These are phyloP conservation scores for Sphaerulina vaccinii DNA, from an alignment of 2,329 filamentous ascomycete genomes.

Conservation along the genomic window DNA sequence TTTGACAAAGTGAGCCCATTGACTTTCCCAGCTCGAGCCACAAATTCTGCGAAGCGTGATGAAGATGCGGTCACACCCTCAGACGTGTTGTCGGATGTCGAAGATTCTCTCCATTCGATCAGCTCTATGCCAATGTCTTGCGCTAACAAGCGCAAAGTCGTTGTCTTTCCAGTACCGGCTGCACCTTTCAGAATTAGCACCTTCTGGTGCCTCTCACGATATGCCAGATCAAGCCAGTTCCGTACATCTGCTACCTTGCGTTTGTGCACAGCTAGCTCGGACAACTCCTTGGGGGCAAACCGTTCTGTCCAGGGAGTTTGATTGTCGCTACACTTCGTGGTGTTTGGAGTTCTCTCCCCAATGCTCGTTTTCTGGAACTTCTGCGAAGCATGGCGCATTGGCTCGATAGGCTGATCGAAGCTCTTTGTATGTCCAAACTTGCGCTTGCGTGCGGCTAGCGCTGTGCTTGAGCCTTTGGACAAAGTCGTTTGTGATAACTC, in stretches of 20 bases:
- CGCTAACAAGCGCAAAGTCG: conserved; percentile 75
- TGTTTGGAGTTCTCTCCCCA: conserved; percentile 37
- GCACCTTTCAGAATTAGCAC: conserved; percentile 74
- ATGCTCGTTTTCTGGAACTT: conserved; percentile 46
- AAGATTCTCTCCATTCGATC: conserved; percentile 87
- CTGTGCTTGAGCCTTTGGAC: conserved; percentile 36
- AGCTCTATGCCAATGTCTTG: conserved; percentile 74
- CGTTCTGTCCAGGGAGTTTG: conserved; percentile 81
- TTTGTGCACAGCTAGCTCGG: conserved; percentile 91
- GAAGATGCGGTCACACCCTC: conserved; percentile 69
- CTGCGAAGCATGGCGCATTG: conserved; percentile 37
- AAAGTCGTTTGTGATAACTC: conserved; percentile 21
- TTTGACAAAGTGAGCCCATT: conserved; percentile 60
- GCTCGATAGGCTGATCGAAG: conserved; percentile 17
- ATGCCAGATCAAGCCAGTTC: conserved; percentile 75
- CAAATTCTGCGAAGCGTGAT: conserved; percentile 86
- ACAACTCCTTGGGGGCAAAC: conserved; percentile 71
- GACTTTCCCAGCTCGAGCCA: conserved; percentile 78
- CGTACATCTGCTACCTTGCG: conserved; percentile 87
- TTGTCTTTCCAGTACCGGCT: conserved; percentile 90
- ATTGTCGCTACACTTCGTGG: conserved; percentile 48
- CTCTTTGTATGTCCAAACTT: conserved; percentile 28
- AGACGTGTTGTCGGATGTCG: conserved; percentile 57
- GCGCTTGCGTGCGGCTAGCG: conserved; percentile 38
- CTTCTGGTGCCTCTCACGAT: conserved; percentile 51